phyloP scores from a whole-genome alignment of 2,329 filamentous ascomycete genomes.

The Epichloe bromicola region DNA sequence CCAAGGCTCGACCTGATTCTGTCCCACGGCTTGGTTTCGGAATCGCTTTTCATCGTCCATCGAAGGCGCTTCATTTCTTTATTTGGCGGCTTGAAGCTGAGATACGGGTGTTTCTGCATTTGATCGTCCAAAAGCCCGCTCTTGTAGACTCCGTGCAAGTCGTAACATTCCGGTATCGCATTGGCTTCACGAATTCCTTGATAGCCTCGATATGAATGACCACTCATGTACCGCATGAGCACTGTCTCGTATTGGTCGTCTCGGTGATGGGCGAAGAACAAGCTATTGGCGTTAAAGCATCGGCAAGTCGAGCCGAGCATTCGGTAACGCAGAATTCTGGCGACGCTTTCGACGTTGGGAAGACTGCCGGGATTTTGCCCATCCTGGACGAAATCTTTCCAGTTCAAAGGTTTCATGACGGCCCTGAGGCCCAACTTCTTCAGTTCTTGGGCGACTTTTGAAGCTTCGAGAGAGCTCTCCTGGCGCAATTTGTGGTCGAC shows the following conservation, averaged over 20 bases:
- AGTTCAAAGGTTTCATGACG: conserved; percentile 23
- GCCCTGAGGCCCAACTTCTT: conserved; percentile 23
- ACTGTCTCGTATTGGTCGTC: conserved; percentile 90
- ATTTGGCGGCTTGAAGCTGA: conserved; percentile 23
- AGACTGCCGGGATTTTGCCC: conserved; percentile 23
- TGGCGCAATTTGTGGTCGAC: conserved; percentile 45
- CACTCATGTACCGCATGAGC: conserved; percentile 59
- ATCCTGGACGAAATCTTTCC: conserved; percentile 27
- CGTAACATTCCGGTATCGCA: conserved; percentile 74
- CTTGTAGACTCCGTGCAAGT: conserved; percentile 56
- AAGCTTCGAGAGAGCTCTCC: conserved; percentile 40
- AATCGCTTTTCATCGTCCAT: conserved; percentile 16
- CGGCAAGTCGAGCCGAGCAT: conserved; percentile 50
- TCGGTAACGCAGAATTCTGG: conserved; percentile 62
- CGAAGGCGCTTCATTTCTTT: conserved; percentile 19
- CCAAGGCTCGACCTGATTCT: conserved; percentile 7
- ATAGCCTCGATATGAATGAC: conserved; percentile 58
- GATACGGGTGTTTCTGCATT: conserved; percentile 18
- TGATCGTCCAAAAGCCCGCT: conserved; percentile 46
- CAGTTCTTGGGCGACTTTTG: conserved; percentile 28
- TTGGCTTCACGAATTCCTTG: conserved; percentile 51
- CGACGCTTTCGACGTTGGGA: conserved; percentile 62
- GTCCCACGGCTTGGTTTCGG: conserved; percentile 11
- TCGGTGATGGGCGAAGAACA: conserved; percentile 75
- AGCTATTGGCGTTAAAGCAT: conserved; percentile 34